Conservation (phyloP, 495 filamentous ascomycete species). For the Monascus purpureus region DNA sequence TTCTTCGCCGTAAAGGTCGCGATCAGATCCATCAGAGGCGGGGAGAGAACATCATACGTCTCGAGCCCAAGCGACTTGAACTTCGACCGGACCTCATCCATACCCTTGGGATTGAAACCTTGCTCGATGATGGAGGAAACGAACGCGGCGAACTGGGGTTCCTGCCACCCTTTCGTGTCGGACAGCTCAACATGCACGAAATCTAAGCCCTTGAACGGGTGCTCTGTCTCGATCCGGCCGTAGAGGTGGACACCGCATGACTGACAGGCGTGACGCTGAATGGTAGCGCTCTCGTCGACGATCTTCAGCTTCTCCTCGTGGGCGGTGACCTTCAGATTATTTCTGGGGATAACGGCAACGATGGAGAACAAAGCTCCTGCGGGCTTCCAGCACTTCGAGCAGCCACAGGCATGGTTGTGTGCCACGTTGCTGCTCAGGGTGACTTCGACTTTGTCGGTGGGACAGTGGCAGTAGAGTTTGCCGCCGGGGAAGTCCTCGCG, state of each 20-base stretch:
- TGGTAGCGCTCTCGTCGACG: slow-evolving; percentile 35
- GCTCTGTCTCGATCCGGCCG: slow-evolving; percentile 45
- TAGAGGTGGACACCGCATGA: slow-evolving; percentile 42
- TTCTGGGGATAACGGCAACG: slow-evolving; percentile 38
- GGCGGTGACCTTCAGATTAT: slow-evolving; percentile 31
- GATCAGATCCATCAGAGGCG: slow-evolving; percentile 43
- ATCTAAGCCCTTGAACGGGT: slow-evolving; percentile 47
- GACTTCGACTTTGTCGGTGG: slow-evolving; percentile 33
- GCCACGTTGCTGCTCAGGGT: slow-evolving; percentile 36
- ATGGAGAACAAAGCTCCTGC: slow-evolving; percentile 41
- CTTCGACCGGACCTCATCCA: slow-evolving; percentile 34
- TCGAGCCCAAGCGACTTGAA: slow-evolving; percentile 34
- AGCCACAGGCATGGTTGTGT: slow-evolving; percentile 54
- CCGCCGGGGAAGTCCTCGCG: slow-evolving; percentile 35
- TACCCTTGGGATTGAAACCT: slow-evolving; percentile 37
- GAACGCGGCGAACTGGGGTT: slow-evolving; percentile 48
- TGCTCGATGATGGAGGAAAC: slow-evolving; percentile 48
- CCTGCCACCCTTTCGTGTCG: slow-evolving; percentile 43
- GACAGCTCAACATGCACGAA: slow-evolving; percentile 48
- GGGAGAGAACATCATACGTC: slow-evolving; percentile 42
- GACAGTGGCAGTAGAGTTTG: slow-evolving; percentile 39
- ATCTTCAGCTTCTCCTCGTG: slow-evolving; percentile 38
- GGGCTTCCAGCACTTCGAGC: slow-evolving; percentile 54
- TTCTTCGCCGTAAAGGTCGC: slow-evolving; percentile 40
- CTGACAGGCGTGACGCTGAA: slow-evolving; percentile 43